Evolutionary conservation across 768 basidiomycete species (phyloP).

Genomic region (Agrocybe pediades): DNA sequence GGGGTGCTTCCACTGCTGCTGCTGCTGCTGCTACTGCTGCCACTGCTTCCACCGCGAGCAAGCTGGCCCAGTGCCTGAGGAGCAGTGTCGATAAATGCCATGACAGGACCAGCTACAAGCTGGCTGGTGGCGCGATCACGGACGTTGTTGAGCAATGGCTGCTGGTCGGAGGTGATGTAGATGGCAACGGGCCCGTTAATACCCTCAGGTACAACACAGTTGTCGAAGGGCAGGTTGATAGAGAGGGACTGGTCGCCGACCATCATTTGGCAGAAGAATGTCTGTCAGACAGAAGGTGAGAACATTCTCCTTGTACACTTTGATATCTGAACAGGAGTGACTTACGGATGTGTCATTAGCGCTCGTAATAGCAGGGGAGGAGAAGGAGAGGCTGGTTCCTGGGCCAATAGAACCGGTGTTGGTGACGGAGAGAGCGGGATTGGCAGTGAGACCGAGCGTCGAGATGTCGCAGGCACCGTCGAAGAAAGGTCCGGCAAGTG

Average conservation of each 20-base stretch:
- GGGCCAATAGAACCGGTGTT: constrained; percentile 57
- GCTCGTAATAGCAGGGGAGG: constrained; percentile 55
- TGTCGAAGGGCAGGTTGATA: constrained; percentile 55
- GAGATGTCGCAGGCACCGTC: constrained; percentile 64
- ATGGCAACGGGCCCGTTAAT: constrained; percentile 78
- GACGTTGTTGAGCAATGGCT: constrained; percentile 66
- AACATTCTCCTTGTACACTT: not conserved
- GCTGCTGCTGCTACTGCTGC: constrained; percentile 10
- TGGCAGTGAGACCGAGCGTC: constrained; percentile 54
- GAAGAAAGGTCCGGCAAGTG: constrained; percentile 69
- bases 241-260: constrained; percentile 59
- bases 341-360: constrained; percentile 44
- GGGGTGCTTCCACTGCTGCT: constrained; percentile 6
- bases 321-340: no score
- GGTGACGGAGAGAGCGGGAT: constrained; percentile 60
- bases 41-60: constrained; percentile 28
- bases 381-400: constrained; percentile 67
- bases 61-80: constrained; percentile 53
- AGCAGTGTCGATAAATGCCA: constrained; percentile 65
- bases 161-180: constrained; percentile 63
- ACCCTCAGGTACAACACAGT: constrained; percentile 65
- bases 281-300: constrained; percentile 32
- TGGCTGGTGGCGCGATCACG: constrained; percentile 51
- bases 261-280: constrained; percentile 76
- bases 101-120: constrained; percentile 71